phyloP scores from a whole-genome alignment of 2,329 filamentous ascomycete species.

The Colletotrichum graminicola region DNA sequence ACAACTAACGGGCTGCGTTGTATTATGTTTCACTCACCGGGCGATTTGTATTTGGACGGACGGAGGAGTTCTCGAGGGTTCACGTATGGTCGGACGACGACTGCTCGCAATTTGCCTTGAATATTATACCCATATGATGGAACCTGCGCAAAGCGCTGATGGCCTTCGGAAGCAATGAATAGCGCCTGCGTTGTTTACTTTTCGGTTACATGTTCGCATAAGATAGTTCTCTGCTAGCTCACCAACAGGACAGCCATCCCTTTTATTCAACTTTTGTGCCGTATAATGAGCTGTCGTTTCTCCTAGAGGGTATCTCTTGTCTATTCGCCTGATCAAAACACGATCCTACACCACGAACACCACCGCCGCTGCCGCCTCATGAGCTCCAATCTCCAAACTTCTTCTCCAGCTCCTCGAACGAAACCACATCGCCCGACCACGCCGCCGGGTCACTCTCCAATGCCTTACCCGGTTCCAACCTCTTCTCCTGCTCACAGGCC shows the following conservation, averaged over 20 bases:
- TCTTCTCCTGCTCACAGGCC: background rate
- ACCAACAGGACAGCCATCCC: background rate
- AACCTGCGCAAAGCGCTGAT: slow-evolving; percentile 9
- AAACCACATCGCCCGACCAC: slow-evolving; percentile 51
- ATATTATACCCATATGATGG: slow-evolving; percentile 34
- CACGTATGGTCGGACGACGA: background rate
- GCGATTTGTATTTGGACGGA: background rate
- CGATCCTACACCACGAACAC: slow-evolving; percentile 17
- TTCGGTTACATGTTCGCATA: background rate
- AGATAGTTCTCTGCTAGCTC: background rate
- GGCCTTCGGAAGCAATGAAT: background rate
- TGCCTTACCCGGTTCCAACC: slow-evolving; percentile 29
- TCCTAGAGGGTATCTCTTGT: slow-evolving; percentile 32
- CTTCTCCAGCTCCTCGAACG: slow-evolving; percentile 52
- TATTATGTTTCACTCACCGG: slow-evolving; percentile 8
- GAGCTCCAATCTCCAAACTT: slow-evolving; percentile 38
- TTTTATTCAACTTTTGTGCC: background rate
- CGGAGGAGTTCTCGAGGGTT: slow-evolving; percentile 25
- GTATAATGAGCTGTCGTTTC: slow-evolving; percentile 11
- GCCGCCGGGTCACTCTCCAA: slow-evolving; percentile 38
- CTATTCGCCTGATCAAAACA: slow-evolving; percentile 1
- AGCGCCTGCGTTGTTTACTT: background rate
- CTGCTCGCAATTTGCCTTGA: slow-evolving; percentile 9
- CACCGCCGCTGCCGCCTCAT: background rate
- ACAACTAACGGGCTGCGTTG: background rate